These are phyloP conservation scores for Mycena haematopus DNA, from an alignment of 768 basidiomycete genomes.

Conservation along the genomic window DNA sequence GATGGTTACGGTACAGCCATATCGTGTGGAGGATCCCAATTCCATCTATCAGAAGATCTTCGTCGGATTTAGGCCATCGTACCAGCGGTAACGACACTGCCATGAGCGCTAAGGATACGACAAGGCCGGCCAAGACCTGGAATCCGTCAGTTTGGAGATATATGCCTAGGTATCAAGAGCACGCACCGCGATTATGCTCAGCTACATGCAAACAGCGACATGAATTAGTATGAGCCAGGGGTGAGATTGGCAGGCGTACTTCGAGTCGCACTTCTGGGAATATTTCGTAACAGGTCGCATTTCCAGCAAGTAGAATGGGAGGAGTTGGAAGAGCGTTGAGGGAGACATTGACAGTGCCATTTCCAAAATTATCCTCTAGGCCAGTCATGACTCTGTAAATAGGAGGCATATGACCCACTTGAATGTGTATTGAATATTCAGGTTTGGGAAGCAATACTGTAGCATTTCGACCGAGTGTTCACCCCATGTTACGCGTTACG, in stretches of 20 bases:
- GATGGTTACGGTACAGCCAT: no score
- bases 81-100: neutral
- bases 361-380: neutral
- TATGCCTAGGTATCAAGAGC: neutral
- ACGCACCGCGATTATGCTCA: neutral
- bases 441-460: neutral
- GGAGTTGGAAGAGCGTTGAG: neutral
- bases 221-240: neutral
- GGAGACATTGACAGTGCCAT: neutral
- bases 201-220: neutral
- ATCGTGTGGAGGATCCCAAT: no score
- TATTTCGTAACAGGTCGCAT: neutral
- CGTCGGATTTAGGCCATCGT: neutral
- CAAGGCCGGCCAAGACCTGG: conserved; percentile 6
- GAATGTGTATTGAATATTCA: neutral
- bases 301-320: neutral
- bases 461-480: no score
- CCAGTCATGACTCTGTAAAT: neutral
- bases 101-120: neutral
- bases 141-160: neutral
- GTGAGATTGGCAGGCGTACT: neutral
- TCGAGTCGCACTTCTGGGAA: neutral
- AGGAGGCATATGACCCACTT: conserved; percentile 6
- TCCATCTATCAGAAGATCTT: no score
- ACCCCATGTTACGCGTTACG: no score